These are phyloP conservation scores for Solanum sitiens DNA, from an alignment of 257 asterid genomes.

Conservation along the genomic window DNA sequence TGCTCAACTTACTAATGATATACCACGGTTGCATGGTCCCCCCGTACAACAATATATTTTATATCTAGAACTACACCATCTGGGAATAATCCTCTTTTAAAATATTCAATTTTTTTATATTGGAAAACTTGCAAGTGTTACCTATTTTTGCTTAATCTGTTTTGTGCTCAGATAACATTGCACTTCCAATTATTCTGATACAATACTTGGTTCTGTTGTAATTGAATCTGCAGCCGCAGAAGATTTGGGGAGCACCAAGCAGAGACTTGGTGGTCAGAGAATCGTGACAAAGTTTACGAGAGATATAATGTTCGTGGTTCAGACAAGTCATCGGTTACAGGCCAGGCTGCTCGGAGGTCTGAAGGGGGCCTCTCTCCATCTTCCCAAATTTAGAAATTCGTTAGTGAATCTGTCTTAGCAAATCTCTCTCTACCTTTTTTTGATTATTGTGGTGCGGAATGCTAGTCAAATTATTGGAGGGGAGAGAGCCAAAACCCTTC, in stretches of 20 bases:
- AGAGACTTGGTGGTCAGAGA: conserved; percentile 98
- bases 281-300: conserved; percentile 85
- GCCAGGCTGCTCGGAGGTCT: conserved; percentile 59
- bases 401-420: neutral
- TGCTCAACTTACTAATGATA: neutral
- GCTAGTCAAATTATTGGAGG: neutral
- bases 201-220: neutral
- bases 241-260: conserved; percentile 99
- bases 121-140: neutral
- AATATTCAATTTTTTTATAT: neutral
- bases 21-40: neutral
- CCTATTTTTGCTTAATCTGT: neutral
- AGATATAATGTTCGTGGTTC: conserved; percentile 83
- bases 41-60: neutral
- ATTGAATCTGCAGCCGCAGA: conserved; percentile 52
- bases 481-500: conserved; percentile 1
- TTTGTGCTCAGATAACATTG: neutral
- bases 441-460: neutral
- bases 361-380: conserved; percentile 78
- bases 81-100: neutral
- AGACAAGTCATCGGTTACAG: conserved; percentile 63
- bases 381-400: conserved; percentile 42
- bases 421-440: neutral
- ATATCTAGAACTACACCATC: neutral
- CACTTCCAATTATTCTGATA: neutral